Evolutionary conservation across 192 early-diverging fungal genomes (phyloP).

Genomic region (Funneliformis mosseae): DNA sequence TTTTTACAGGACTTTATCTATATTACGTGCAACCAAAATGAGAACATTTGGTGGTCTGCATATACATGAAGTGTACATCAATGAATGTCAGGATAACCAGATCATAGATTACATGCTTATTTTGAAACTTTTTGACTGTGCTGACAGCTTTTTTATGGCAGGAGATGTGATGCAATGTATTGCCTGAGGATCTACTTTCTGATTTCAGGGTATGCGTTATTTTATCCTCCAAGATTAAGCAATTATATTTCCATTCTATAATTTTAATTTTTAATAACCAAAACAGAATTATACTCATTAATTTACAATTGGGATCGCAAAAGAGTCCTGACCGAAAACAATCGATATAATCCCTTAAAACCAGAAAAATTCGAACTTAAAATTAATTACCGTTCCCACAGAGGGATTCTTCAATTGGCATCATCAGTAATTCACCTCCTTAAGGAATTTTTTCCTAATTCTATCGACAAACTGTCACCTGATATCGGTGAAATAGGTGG

Average conservation of each 20-base stretch:
- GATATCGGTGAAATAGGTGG: no score
- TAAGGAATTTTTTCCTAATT: no score
- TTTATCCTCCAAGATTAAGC: background rate
- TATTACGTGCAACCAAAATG: conserved; percentile 8
- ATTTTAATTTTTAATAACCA: background rate
- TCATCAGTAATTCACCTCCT: no score
- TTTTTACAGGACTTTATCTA: background rate
- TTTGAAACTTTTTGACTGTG: conserved; percentile 17
- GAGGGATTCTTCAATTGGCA: no score
- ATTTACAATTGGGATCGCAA: conserved; percentile 1
- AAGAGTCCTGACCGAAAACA: background rate
- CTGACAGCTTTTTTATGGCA: conserved; percentile 17
- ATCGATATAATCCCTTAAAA: background rate
- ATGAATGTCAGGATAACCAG: background rate
- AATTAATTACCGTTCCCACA: no score
- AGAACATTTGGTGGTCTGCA: background rate
- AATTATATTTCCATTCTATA: background rate
- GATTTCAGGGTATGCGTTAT: conserved; percentile 11
- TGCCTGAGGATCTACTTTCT: background rate
- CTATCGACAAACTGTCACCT: no score
- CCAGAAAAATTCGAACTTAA: no score
- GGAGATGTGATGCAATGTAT: conserved; percentile 27
- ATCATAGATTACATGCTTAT: conserved; percentile 9
- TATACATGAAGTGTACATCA: conserved; percentile 26
- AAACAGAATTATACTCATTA: background rate